A percentile compares a stretch with the other conserved stretches of the same genome.
These are phyloP conservation scores for Claviceps pusilla DNA, from an alignment of 2,329 filamentous ascomycete genomes.

Conservation along the genomic window DNA sequence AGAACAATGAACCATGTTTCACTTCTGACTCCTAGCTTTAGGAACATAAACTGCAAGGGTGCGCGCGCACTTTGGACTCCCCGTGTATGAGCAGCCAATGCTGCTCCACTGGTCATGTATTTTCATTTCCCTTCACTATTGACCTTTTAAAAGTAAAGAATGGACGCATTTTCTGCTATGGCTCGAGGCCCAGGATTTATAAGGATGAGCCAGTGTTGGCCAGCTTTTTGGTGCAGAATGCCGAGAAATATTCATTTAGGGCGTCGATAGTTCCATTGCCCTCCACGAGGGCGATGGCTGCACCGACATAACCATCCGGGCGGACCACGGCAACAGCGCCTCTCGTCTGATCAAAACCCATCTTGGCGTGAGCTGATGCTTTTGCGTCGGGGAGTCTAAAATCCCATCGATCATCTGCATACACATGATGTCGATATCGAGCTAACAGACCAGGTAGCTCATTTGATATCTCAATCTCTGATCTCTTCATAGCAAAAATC, in stretches of 20 bases:
- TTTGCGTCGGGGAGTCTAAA: conserved; percentile 51
- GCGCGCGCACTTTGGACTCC: too few species aligned
- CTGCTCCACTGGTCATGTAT: too few species aligned
- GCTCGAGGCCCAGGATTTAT: neutral
- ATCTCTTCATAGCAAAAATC: conserved; percentile 53
- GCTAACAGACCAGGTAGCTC: conserved; percentile 57
- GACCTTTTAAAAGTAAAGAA: too few species aligned
- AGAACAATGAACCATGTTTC: too few species aligned
- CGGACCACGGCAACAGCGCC: conserved; percentile 73
- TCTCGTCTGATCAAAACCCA: conserved; percentile 58
- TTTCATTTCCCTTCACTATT: too few species aligned
- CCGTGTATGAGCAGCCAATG: too few species aligned
- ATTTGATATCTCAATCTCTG: conserved; percentile 55
- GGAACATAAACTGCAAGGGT: too few species aligned
- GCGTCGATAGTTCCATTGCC: conserved; percentile 68
- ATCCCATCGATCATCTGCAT: conserved; percentile 72
- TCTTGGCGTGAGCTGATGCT: conserved; percentile 71
- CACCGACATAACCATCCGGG: conserved; percentile 75
- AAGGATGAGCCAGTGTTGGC: neutral
- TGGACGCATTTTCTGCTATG: neutral
- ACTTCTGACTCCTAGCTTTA: too few species aligned
- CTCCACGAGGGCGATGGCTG: conserved; percentile 58
- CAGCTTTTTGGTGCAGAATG: conserved; percentile 49
- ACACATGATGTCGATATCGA: conserved; percentile 68
- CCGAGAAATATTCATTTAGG: conserved; percentile 66